Base-by-base conservation (phyloP, 495 filamentous ascomycete genomes). In the Aspergillus olivimuriae region DNA sequence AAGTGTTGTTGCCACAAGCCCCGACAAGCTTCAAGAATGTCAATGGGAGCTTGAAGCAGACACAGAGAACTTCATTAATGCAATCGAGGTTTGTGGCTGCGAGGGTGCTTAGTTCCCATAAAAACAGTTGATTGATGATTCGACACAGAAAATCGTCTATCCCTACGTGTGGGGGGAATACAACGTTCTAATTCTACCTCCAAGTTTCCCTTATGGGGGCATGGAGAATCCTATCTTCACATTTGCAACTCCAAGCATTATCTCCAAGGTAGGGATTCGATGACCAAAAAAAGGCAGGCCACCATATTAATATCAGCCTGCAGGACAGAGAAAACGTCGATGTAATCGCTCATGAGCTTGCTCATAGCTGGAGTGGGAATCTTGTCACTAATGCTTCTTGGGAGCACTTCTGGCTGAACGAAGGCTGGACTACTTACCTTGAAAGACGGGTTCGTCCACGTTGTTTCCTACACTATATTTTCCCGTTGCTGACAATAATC, bases 371-470 rank as follows among this genome's bases (percentile, higher is more conserved):
- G 89, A 90, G 84, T 51, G 92, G 91, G 11, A 98, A 98, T 54
- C 66, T 96, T 3, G 92, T 96, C 7, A 88, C 83, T 5, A 91
- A 85, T 57, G 81, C 83, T 42, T 89, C 81, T 23, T 98, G 92
- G 92, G 89, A 96, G 62, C 90, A 98, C 55, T 96, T 95, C 59
- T 97, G 90, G 90, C 63, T 97, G 42, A 96, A 96, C 51, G 90
- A 95, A 60, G 89, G 89, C 23, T 97, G 91, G 91, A 95, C 90
- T 2, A 85, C 82, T 6, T 95, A 97, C 58, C 78, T 96, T 6
- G 92, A 98, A 63, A 78, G 91, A 37, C 75, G 91, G 33, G 82
- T 75, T 51, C 32, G 66, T 57, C 21, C 15, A 28, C 0, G 12
- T 11, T 19, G 8, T 26, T 24, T 23, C 7, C 8, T 34, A 18